Base-by-base conservation (phyloP, 2,329 filamentous ascomycete species). In the Cryphonectria carpinicola region DNA sequence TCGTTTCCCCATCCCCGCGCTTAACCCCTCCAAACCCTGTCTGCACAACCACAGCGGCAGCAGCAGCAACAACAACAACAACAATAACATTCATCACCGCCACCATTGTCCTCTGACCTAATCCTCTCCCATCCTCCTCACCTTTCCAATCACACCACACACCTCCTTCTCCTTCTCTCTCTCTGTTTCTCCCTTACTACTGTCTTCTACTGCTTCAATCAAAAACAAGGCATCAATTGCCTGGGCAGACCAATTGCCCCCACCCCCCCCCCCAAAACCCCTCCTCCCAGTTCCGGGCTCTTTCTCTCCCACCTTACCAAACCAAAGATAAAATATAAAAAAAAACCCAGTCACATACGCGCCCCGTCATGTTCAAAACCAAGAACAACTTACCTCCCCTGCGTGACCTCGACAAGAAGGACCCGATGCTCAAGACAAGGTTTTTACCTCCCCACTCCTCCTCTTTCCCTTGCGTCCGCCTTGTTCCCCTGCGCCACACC, bases 351-450 rank as follows among this genome's bases (percentile, higher is more conserved):
- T 22, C 46, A 49, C 46, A 49, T n/a, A n/a, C 19, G 6, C 46
- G 19, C 46, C 13, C 61, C 46, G 61, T 41, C 60, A 77, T 78
- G 76, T 74, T 77, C 72, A 76, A 77, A 64, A 70, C 77, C 60
- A 76, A 77, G 66, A 72, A 74, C 63, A 67, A 73, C 4, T 68
- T 78, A 17, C 76, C 76, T 65, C 75, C 75, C 68, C 74, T 77
- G 68, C 76, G 76, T 70, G 76, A 78, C 67, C 72, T 73, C 62
- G 76, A 77, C 65, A 74, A 74, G 68, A 75, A 74, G 70, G 74
- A 75, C 66, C 68, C 69, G 52, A 74, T 73, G 68, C 70, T 76
- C 65, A 77, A 77, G 73, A 73, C 75, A 77, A 78, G 76, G 76
- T 78, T 73, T 60, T 69, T 73, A 65, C 68, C 67, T 52, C n/a